Base-by-base conservation (phyloP, 2,329 filamentous ascomycete species). In the Neofusicoccum parvum region DNA sequence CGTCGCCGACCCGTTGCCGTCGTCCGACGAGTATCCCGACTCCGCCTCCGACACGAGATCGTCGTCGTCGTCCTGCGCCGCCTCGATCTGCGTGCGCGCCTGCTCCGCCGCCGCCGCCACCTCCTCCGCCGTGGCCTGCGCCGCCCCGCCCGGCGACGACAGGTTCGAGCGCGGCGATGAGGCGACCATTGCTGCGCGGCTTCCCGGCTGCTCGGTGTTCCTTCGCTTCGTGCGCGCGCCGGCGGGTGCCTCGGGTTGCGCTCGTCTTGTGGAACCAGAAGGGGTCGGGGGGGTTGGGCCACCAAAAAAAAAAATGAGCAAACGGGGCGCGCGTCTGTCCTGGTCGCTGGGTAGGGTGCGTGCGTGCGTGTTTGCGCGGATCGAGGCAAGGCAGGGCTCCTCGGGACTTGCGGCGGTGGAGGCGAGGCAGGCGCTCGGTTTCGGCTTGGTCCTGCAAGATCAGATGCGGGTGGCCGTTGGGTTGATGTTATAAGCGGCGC, bases 1-100 rank as follows among this genome's bases (percentile, higher is more conserved):
- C 32, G 69, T 73, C 58, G 32, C 49, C 20, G 53, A 59, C 27
- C 34, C 50, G 59, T 23, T 23, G 23, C 45, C 37, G 50, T 58
- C 62, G 62, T 46, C 64, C 20, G 53, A 60, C 27, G 48, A 46
- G 54, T 60, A 66, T 5, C 64, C 64, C 17, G 65, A 67, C 32
- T 67, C 65, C 36, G 62, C 43, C 17, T 60, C 64, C 32, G 65
- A 67, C 10, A 14, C 36, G n/a, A 46, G 32, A n/a, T 64, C 66
- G 37, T 64, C 60, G 51, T 53, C 23, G 32, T 41, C 41, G 48
- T 59, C 39, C 17, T 51, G 23, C 11, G 20, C 43, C n/a, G 34
- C 62, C 12, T 65, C 62, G 62, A 65, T 65, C 14, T 65, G 41
- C 10, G 62, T 65, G 50, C 62, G 51, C 32, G 62, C 62, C 50